phyloP scores from a whole-genome alignment of 2,329 filamentous ascomycete genomes.

The Chaetothyriales sp. region DNA sequence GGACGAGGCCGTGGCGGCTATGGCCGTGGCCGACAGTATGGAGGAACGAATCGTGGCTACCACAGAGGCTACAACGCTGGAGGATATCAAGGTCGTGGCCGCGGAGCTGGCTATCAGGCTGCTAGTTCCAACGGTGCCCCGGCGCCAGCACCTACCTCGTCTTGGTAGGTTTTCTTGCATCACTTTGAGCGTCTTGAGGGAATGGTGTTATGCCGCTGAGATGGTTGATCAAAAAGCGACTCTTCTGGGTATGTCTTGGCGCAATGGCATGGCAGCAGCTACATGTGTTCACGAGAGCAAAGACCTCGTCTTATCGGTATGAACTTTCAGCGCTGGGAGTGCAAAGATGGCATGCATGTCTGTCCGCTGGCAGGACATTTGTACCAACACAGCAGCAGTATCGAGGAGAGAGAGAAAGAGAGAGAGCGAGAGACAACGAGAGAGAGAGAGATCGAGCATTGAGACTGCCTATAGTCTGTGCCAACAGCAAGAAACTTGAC shows the following conservation, averaged over 20 bases:
- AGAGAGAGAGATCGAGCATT: not conserved
- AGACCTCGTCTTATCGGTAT: not conserved
- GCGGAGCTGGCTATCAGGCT: constrained; percentile 9
- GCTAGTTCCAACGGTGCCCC: not conserved
- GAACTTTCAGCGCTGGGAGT: not conserved
- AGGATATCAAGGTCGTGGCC: constrained; percentile 13
- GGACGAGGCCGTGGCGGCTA: constrained; percentile 63
- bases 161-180: not conserved
- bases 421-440: not conserved
- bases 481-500: not conserved
- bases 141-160: not conserved
- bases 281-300: not conserved
- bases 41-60: constrained; percentile 35
- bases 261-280: not conserved
- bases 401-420: not conserved
- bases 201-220: not conserved
- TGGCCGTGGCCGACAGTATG: constrained; percentile 39
- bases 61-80: constrained; percentile 28
- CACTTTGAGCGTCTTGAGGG: not conserved
- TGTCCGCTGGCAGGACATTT: not conserved
- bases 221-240: not conserved
- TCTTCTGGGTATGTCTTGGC: not conserved
- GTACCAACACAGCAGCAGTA: not conserved
- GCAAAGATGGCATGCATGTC: not conserved
- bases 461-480: not conserved